Base-by-base conservation (phyloP, 2,329 filamentous ascomycete genomes). In the Fusarium zealandicum region DNA sequence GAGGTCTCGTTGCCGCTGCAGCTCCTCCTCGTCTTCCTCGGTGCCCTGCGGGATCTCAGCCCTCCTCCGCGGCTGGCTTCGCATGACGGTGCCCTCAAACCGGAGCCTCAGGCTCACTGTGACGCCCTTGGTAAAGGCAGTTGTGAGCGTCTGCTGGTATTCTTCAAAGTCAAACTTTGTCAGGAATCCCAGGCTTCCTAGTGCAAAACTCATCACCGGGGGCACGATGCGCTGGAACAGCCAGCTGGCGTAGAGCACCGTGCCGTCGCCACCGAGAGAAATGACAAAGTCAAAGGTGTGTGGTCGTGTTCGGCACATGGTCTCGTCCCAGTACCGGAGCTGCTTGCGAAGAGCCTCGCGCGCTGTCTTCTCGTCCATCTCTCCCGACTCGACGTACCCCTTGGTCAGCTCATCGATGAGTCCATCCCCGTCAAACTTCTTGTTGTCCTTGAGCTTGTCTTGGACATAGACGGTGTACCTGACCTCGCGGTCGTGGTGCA, bases 151-250 rank as follows among this genome's bases (percentile, higher is more conserved):
- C 12, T 81, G 75, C 57, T 84, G 78, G 63, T 90, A 92, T 5
- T 89, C 78, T 12, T 87, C 85, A 72, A 93, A 99, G 72, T 98
- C 93, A 71, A 98, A 98, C 70, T 97, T 97, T 20, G 95, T 98
- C 62, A 99, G 77, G 70, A 99, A 99, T 0, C 95, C 95, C 5
- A 99, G 80, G 18, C 93, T 96, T 8, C 95, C 95, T 9, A 98
- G 79, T 1, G 92, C 85, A 72, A 99, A 98, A 57, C 92, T 93
- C 57, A 99, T 79, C 1, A 97, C 92, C 0, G 95, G 95, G 6
- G 95, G 95, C 0, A 98, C 93, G 39, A 98, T 90, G 35, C 90
- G 86, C 76, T 99, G 95, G 72, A 99, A 99, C 1, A 99, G 80
- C 93, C 93, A 98, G 69, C 92, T 96, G 4, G 93, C 90, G 70